These are phyloP conservation scores for Sugiyamaella americana DNA, from an alignment of 805 yeast species.

Conservation along the genomic window DNA sequence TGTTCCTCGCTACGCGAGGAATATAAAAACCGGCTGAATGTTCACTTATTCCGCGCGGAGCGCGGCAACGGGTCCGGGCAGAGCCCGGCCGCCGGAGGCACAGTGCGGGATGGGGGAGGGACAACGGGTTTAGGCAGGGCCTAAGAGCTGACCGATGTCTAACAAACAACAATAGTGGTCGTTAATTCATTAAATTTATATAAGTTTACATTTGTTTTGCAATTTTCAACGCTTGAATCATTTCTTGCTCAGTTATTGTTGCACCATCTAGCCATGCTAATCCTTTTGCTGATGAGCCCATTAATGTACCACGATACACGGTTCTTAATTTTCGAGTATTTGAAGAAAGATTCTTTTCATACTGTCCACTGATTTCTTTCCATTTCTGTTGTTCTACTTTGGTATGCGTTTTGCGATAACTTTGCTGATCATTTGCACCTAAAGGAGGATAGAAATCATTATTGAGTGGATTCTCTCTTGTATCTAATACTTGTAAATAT, in stretches of 20 bases:
- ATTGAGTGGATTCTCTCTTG: constrained; percentile 30
- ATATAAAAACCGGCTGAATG: too few relatives aligned
- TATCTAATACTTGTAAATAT: constrained; percentile 24
- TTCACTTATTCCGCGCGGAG: too few relatives aligned
- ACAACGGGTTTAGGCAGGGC: too few relatives aligned
- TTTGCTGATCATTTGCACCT: not conserved
- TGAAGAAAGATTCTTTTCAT: not conserved
- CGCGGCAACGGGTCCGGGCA: too few relatives aligned
- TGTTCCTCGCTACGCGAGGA: too few relatives aligned
- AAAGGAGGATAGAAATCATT: constrained; percentile 19
- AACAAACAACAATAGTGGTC: too few relatives aligned
- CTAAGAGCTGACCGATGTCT: too few relatives aligned
- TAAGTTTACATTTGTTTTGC: not conserved
- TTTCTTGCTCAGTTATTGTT: constrained; percentile 1
- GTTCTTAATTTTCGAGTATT: not conserved
- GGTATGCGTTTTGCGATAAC: constrained; percentile 7
- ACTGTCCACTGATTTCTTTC: constrained; percentile 9
- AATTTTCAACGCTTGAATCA: not conserved
- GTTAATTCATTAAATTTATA: too few relatives aligned
- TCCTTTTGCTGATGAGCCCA: not conserved
- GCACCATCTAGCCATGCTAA: constrained; percentile 15
- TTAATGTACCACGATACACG: constrained; percentile 4
- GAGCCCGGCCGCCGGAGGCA: too few relatives aligned
- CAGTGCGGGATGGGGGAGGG: too few relatives aligned
- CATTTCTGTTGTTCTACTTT: constrained; percentile 8